Percentiles rank a stretch among this genome's conserved stretches.
Conservation (phyloP, 2,329 filamentous ascomycete species). For the Penicillium sp. region DNA sequence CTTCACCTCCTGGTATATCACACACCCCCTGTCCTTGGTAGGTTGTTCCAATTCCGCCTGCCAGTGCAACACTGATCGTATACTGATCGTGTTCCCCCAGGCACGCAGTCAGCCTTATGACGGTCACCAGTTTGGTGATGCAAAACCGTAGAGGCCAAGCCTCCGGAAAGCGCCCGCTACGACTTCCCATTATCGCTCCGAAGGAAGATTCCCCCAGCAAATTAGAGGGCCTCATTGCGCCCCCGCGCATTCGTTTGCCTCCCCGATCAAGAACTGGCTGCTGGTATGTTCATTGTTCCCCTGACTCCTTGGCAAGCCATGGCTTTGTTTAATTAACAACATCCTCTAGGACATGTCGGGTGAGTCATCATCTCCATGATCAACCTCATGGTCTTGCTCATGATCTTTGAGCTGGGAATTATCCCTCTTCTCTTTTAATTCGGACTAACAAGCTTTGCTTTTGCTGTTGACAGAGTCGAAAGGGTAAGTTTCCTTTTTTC, state of each 20-base stretch:
- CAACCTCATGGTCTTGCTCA: too few relatives aligned
- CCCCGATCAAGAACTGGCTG: constrained; percentile 60
- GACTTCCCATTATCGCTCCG: constrained; percentile 51
- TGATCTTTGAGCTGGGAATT: too few relatives aligned
- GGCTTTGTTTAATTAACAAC: constrained; percentile 22
- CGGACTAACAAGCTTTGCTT: too few relatives aligned
- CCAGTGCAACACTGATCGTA: constrained; percentile 13
- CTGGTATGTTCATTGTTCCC: constrained; percentile 44
- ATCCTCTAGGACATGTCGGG: constrained; percentile 47
- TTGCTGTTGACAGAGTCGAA: background rate
- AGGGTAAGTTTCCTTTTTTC: background rate
- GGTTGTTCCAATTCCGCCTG: constrained; percentile 14
- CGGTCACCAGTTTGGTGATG: constrained; percentile 40
- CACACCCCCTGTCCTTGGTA: background rate
- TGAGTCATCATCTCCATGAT: constrained; percentile 29
- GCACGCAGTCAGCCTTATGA: constrained; percentile 35
- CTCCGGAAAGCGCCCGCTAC: constrained; percentile 42
- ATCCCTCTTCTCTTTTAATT: too few relatives aligned
- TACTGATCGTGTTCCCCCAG: too few relatives aligned
- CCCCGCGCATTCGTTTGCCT: constrained; percentile 52
- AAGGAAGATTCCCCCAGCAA: constrained; percentile 44
- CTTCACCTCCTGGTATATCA: background rate
- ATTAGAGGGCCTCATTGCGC: constrained; percentile 38
- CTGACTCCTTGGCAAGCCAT: constrained; percentile 3
- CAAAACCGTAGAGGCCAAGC: constrained; percentile 41